A percentile compares a stretch with the other conserved stretches of the same genome.
phyloP scores from a whole-genome alignment of 208 protist species.

The Acanthamoeba healyi region DNA sequence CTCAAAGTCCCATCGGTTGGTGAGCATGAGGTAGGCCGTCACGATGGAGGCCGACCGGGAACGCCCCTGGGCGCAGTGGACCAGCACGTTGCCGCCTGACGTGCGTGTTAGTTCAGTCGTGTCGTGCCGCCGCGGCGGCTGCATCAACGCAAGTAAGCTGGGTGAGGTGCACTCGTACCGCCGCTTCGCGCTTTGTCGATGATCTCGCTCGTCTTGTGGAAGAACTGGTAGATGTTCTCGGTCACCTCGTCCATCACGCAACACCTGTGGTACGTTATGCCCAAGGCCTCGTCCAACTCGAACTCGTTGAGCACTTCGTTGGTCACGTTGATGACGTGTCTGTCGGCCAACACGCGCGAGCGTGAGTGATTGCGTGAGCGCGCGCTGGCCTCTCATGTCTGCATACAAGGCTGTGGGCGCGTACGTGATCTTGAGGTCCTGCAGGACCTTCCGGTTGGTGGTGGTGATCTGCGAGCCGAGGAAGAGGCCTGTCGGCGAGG shows the following conservation, averaged over 20 bases:
- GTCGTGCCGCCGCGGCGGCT: no score
- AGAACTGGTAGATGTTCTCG: slow-evolving; percentile 14
- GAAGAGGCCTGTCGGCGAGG: slow-evolving; percentile 2
- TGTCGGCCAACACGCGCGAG: no score
- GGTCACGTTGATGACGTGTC: slow-evolving; percentile 53
- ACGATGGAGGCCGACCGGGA: slow-evolving; percentile 35
- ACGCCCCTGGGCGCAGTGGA: slow-evolving; percentile 21
- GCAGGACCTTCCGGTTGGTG: slow-evolving; percentile 4
- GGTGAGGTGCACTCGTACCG: not conserved
- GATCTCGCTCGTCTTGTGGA: not conserved
- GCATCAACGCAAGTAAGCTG: no score
- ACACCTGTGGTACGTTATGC: not conserved
- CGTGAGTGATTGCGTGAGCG: no score
- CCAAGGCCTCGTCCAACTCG: not conserved
- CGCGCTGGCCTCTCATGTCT: no score
- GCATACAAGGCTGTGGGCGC: no score
- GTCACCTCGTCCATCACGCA: slow-evolving; percentile 26
- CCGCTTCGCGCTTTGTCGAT: slow-evolving; percentile 1
- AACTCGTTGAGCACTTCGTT: slow-evolving; percentile 43
- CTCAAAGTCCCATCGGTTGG: slow-evolving; percentile 29
- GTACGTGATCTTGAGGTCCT: slow-evolving; percentile 46
- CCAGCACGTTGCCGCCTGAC: slow-evolving; percentile 44
- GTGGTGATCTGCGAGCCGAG: slow-evolving; percentile 37
- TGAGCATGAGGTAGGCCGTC: slow-evolving; percentile 56
- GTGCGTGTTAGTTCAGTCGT: no score